Conservation (phyloP, 495 filamentous ascomycete species). For the Lophiotrema nucula region DNA sequence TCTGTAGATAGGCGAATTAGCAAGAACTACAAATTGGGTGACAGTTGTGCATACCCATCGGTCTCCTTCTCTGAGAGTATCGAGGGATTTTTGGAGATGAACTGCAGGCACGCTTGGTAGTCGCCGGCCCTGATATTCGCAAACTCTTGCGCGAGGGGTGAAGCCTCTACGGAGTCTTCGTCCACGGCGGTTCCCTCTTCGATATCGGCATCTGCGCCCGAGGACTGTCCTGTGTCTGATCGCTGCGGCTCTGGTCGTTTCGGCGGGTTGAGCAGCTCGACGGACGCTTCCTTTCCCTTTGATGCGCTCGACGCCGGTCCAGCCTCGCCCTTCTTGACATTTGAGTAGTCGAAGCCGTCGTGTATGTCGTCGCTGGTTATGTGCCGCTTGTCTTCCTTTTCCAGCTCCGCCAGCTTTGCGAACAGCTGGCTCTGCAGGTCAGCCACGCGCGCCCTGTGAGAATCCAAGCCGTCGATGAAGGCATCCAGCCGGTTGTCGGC, state of each 20-base stretch:
- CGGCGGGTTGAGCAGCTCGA: slow-evolving; percentile 80
- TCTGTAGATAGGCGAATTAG: no score
- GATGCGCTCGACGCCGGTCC: background rate
- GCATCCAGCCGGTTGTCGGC: slow-evolving; percentile 61
- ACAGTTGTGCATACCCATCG: no score
- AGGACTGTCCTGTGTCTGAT: slow-evolving; percentile 47
- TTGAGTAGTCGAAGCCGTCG: slow-evolving; percentile 82
- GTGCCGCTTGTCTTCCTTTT: slow-evolving; percentile 82
- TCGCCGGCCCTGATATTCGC: slow-evolving; percentile 72
- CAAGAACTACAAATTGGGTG: no score
- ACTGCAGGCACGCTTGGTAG: slow-evolving; percentile 69
- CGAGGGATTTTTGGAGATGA: slow-evolving; percentile 69
- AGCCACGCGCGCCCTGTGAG: slow-evolving; percentile 73
- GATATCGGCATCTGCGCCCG: slow-evolving; percentile 62
- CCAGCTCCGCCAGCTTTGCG: slow-evolving; percentile 71
- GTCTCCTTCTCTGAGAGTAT: slow-evolving; percentile 86
- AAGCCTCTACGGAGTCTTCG: slow-evolving; percentile 72
- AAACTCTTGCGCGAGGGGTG: slow-evolving; percentile 73
- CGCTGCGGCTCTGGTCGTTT: slow-evolving; percentile 38
- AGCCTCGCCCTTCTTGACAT: slow-evolving; percentile 49
- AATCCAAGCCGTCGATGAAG: slow-evolving; percentile 72
- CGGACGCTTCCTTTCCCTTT: slow-evolving; percentile 35
- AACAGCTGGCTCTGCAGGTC: slow-evolving; percentile 72
- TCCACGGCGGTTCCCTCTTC: slow-evolving; percentile 56
- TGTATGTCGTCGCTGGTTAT: slow-evolving; percentile 93